phyloP scores from a whole-genome alignment of 176 grass and related monocot species.

The Aegilops umbellulata region DNA sequence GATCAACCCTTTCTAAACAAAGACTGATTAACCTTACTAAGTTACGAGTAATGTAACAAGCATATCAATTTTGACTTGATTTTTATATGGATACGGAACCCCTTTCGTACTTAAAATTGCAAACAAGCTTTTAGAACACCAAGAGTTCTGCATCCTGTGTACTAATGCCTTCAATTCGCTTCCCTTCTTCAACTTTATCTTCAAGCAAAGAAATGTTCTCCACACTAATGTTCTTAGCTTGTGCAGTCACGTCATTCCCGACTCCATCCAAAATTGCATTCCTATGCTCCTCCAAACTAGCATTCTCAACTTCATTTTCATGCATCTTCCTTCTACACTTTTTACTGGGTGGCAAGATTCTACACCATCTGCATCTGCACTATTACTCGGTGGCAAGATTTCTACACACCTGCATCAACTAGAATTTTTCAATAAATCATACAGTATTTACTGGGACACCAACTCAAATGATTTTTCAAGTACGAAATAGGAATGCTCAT shows the following conservation, averaged over 20 bases:
- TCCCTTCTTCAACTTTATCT: not conserved
- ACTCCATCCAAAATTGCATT: no score
- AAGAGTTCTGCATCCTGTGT: not conserved
- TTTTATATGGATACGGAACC: not conserved
- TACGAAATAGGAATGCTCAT: not conserved
- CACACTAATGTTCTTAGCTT: no score
- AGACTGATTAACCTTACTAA: not conserved
- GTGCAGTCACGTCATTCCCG: no score
- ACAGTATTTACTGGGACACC: not conserved
- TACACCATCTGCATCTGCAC: not conserved
- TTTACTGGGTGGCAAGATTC: not conserved
- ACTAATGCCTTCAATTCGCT: not conserved
- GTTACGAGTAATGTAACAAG: not conserved
- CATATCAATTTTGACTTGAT: not conserved
- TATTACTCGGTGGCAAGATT: not conserved
- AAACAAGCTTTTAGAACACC: not conserved
- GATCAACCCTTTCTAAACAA: not conserved
- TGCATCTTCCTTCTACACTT: no score
- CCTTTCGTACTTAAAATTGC: not conserved
- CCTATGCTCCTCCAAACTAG: no score
- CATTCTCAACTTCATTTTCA: no score
- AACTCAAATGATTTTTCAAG: not conserved
- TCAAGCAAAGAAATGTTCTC: not conserved
- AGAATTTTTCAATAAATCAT: not conserved
- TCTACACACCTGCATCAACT: not conserved